Conservation (phyloP, 306 rosid species). For the barrel medic (Medicago truncatula) region MtrunA17r5.0-ANR NC_053048.1:1149001-1149500, state of each 20-base stretch:
- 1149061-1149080: constrained; percentile 33
- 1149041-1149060: constrained; percentile 68
- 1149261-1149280: constrained; percentile 61
- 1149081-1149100: constrained; percentile 38
- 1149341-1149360: constrained; percentile 27
- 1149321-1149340: constrained; percentile 12
- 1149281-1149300: constrained; percentile 26
- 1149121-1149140: constrained; percentile 71
- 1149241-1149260: constrained; percentile 56
- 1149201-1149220: constrained; percentile 72
- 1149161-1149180: constrained; percentile 63
- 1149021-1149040: constrained; percentile 68
- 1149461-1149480: constrained; percentile 58
- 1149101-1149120: constrained; percentile 44
- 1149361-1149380: constrained; percentile 42
- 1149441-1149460: constrained; percentile 83
- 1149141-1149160: constrained; percentile 85
- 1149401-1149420: constrained; percentile 71
- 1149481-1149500: constrained; percentile 71
- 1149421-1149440: constrained; percentile 77
- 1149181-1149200: constrained; percentile 59
- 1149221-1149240: constrained; percentile 71
- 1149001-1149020: constrained; percentile 65
- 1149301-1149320: constrained; percentile 17
- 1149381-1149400: constrained; percentile 66